These are phyloP conservation scores for Colletotrichum euphorbiae DNA, from an alignment of 2,329 filamentous ascomycete species.

Conservation along the genomic window DNA sequence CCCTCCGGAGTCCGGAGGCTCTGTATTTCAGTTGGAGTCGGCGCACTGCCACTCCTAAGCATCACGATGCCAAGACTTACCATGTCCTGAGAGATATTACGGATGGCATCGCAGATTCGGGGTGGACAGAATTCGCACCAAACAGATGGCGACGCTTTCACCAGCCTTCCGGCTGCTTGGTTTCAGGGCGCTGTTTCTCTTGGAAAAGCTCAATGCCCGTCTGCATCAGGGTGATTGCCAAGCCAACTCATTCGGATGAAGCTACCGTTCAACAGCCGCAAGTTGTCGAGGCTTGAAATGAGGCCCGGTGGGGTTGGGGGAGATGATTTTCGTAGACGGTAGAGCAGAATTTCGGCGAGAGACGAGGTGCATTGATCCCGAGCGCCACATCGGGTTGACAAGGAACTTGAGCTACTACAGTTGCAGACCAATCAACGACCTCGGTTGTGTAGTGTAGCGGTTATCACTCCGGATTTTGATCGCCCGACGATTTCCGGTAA, in stretches of 20 bases:
- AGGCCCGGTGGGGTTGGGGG: not conserved
- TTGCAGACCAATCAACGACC: constrained; percentile 1
- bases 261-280: not conserved
- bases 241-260: not conserved
- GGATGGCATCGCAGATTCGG: not conserved
- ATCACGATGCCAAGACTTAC: constrained; percentile 19
- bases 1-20: not conserved
- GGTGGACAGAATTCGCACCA: constrained; percentile 18
- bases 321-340: not conserved
- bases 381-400: not conserved
- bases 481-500: constrained; percentile 18
- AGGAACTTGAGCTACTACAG: not conserved
- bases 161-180: not conserved
- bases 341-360: constrained; percentile 7
- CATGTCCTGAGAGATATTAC: constrained; percentile 24
- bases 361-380: not conserved
- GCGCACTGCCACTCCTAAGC: constrained; percentile 20
- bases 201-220: not conserved
- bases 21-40: not conserved
- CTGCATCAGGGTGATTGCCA: constrained; percentile 1
- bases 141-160: constrained; percentile 5
- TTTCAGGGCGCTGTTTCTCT: not conserved
- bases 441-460: constrained; percentile 40
- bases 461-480: constrained; percentile 41
- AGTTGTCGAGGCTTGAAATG: not conserved